A percentile compares a stretch with the other conserved stretches of the same genome.
phyloP scores from a whole-genome alignment of 306 rosid species.

The Quercus variabilis region DNA sequence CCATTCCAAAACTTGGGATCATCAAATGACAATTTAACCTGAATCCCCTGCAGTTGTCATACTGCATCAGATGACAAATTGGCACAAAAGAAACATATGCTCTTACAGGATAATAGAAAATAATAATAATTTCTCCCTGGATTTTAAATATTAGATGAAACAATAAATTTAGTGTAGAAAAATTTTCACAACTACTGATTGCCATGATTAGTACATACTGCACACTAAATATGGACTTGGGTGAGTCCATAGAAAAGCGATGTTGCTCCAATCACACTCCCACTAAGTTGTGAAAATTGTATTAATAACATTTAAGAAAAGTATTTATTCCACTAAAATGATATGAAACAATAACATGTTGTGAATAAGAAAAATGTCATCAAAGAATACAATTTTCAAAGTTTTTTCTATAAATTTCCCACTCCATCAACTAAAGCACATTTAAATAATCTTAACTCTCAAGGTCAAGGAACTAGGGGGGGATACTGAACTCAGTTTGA shows the following conservation, averaged over 20 bases:
- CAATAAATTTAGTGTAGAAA: too few species aligned
- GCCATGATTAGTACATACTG: too few species aligned
- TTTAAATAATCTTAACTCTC: too few species aligned
- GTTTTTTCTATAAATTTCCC: background rate
- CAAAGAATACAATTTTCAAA: background rate
- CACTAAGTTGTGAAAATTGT: too few species aligned
- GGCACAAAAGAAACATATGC: background rate
- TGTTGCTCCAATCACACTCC: too few species aligned
- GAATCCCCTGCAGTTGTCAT: slow-evolving; percentile 34
- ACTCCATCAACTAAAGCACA: background rate
- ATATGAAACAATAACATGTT: background rate
- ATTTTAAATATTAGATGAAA: too few species aligned
- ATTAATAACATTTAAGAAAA: background rate
- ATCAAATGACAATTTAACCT: slow-evolving; percentile 51
- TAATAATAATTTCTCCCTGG: too few species aligned
- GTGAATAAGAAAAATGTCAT: background rate
- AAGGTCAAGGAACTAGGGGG: too few species aligned
- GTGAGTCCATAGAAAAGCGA: too few species aligned
- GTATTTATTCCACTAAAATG: background rate
- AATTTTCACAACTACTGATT: too few species aligned
- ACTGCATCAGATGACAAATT: background rate
- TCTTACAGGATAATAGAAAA: background rate
- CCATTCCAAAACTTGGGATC: slow-evolving; percentile 51
- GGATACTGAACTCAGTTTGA: too few species aligned
- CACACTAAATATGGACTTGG: too few species aligned